These are phyloP conservation scores for Terana coerulea DNA, from an alignment of 768 basidiomycete species.

Conservation along the genomic window DNA sequence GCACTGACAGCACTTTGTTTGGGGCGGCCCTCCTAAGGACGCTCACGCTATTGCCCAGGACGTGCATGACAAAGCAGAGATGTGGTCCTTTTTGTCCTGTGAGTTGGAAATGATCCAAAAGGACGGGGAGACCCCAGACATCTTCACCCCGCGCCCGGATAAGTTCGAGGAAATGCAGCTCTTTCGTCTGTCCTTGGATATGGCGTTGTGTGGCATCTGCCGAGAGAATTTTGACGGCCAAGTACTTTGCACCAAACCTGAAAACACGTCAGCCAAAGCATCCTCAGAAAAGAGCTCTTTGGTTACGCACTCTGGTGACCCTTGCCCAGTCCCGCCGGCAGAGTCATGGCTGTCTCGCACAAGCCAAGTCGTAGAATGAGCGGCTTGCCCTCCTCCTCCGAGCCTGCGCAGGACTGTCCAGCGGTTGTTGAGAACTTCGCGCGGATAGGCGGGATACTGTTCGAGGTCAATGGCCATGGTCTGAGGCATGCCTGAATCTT, in stretches of 20 bases:
- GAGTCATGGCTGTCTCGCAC: slow-evolving; percentile 1
- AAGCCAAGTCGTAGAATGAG: slow-evolving; percentile 8
- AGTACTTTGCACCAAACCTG: slow-evolving; percentile 16
- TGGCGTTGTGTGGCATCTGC: slow-evolving; percentile 16
- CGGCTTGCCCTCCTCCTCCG: slow-evolving; percentile 9
- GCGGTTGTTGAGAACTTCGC: not conserved
- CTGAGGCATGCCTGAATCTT: not conserved
- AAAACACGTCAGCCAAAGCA: not conserved
- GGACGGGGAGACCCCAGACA: slow-evolving; percentile 15
- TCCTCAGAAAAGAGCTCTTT: not conserved
- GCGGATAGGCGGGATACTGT: not conserved
- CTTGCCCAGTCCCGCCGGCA: not conserved
- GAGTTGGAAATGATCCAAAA: slow-evolving; percentile 18
- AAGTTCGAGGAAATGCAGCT: slow-evolving; percentile 18
- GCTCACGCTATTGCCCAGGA: slow-evolving; percentile 20
- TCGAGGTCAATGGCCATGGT: not conserved
- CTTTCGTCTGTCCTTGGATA: slow-evolving; percentile 4
- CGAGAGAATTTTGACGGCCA: slow-evolving; percentile 22
- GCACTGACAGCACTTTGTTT: slow-evolving; percentile 13
- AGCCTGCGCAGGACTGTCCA: slow-evolving; percentile 11
- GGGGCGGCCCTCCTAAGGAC: slow-evolving; percentile 19
- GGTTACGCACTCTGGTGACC: slow-evolving; percentile 3
- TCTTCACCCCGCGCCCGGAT: slow-evolving; percentile 10
- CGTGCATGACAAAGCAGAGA: slow-evolving; percentile 20
- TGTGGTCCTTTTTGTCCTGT: slow-evolving; percentile 17